Percentiles rank a stretch among this genome's conserved stretches.
These are phyloP conservation scores for Xylaria telfairii DNA, from an alignment of 495 filamentous ascomycete genomes.

Conservation along the genomic window DNA sequence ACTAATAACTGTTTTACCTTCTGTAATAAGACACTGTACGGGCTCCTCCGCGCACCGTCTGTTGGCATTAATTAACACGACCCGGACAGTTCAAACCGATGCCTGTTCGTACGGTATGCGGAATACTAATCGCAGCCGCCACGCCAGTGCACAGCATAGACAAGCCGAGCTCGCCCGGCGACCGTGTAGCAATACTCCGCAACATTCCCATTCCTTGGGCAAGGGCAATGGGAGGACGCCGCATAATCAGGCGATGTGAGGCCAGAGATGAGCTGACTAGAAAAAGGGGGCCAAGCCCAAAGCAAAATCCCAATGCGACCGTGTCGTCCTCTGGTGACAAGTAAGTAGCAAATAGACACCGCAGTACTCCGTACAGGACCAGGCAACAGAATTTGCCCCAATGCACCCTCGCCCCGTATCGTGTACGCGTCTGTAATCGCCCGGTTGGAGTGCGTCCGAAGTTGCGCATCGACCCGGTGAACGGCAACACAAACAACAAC, in stretches of 20 bases:
- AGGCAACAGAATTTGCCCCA: conserved; percentile 6
- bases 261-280: conserved; percentile 26
- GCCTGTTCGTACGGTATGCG: neutral
- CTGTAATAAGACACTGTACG: neutral
- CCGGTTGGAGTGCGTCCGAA: conserved; percentile 7
- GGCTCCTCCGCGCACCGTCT: neutral
- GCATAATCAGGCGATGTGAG: conserved; percentile 24
- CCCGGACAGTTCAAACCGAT: neutral
- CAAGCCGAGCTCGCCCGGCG: conserved; percentile 1
- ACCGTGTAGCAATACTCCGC: conserved; percentile 15
- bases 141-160: neutral
- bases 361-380: neutral
- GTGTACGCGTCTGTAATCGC: conserved; percentile 21
- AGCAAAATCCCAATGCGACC: conserved; percentile 12
- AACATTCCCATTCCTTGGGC: no score
- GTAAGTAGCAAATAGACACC: conserved; percentile 7
- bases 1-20: conserved; percentile 1
- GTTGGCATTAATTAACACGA: neutral
- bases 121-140: no score
- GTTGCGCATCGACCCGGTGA: neutral
- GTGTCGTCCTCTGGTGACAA: conserved; percentile 7
- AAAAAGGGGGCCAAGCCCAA: conserved; percentile 9
- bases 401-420: conserved; percentile 20
- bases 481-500: neutral
- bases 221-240: neutral